Percentiles rank a stretch among this genome's conserved stretches.
phyloP scores from a whole-genome alignment of 225 moss, liverwort and hornwort genomes.

The Neckera pumila region DNA sequence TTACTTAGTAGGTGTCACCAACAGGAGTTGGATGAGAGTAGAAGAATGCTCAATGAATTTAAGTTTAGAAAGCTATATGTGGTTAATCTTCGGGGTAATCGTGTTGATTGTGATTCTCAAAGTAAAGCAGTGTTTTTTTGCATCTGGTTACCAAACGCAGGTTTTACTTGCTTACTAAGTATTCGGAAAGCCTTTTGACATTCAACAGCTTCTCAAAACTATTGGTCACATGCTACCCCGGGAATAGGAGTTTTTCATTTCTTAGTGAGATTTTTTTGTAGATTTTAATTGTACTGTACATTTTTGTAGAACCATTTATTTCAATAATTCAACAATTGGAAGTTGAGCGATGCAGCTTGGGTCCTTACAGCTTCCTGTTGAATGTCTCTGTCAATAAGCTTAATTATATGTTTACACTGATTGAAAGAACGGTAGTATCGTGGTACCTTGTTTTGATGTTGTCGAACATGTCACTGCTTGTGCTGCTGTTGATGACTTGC shows the following conservation, averaged over 20 bases:
- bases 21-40: background rate
- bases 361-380: background rate
- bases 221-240: slow-evolving; percentile 33
- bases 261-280: background rate
- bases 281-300: background rate
- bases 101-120: background rate
- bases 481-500: background rate
- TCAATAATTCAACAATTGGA: background rate
- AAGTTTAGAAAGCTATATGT: background rate
- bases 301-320: background rate
- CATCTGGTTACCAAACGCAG: background rate
- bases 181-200: slow-evolving; percentile 83
- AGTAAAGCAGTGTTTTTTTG: background rate
- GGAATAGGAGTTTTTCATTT: background rate
- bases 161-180: background rate
- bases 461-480: background rate
- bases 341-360: background rate
- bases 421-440: background rate
- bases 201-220: slow-evolving; percentile 53
- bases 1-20: background rate
- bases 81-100: background rate
- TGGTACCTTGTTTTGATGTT: background rate
- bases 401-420: too few relatives aligned
- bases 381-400: background rate
- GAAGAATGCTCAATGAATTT: background rate